Percentiles rank a stretch among this genome's conserved stretches.
Conservation (phyloP, 371 early-diverging fungal species). For the Racocetra persica region DNA sequence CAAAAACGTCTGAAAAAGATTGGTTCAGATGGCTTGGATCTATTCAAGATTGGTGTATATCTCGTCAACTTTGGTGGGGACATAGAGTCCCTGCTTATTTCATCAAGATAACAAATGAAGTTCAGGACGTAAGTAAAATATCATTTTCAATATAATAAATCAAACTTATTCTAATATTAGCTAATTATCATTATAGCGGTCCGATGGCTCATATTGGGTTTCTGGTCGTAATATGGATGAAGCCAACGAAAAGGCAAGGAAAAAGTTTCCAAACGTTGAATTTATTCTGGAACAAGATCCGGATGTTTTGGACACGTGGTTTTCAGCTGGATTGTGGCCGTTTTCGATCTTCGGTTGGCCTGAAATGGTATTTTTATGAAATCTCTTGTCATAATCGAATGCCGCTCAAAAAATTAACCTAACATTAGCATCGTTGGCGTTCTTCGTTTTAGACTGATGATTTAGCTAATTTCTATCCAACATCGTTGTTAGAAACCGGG, state of each 20-base stretch:
- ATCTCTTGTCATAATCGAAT: neutral
- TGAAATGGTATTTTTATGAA: slow-evolving; percentile 57
- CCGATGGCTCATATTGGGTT: slow-evolving; percentile 86
- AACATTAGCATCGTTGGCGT: neutral
- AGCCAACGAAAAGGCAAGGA: slow-evolving; percentile 77
- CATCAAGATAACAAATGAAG: slow-evolving; percentile 78
- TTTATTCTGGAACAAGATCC: slow-evolving; percentile 87
- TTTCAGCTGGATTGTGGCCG: slow-evolving; percentile 99
- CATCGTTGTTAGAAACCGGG: slow-evolving; percentile 96
- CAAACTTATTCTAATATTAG: neutral
- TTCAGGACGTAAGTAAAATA: slow-evolving; percentile 53
- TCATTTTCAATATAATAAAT: neutral
- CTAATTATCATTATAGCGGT: slow-evolving; percentile 44
- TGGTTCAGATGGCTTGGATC: slow-evolving; percentile 98
- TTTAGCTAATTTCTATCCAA: slow-evolving; percentile 91
- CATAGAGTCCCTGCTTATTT: slow-evolving; percentile 99
- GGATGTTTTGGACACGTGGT: slow-evolving; percentile 99
- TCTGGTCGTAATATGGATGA: slow-evolving; percentile 84
- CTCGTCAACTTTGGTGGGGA: slow-evolving; percentile 99
- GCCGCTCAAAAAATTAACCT: neutral
- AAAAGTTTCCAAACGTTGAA: slow-evolving; percentile 73
- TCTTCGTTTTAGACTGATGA: slow-evolving; percentile 73
- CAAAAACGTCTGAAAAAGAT: slow-evolving; percentile 89
- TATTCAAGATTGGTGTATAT: slow-evolving; percentile 99
- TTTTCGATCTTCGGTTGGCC: slow-evolving; percentile 99